These are phyloP conservation scores for Niebla homalea DNA, from an alignment of 495 filamentous ascomycete species.

Conservation along the genomic window DNA sequence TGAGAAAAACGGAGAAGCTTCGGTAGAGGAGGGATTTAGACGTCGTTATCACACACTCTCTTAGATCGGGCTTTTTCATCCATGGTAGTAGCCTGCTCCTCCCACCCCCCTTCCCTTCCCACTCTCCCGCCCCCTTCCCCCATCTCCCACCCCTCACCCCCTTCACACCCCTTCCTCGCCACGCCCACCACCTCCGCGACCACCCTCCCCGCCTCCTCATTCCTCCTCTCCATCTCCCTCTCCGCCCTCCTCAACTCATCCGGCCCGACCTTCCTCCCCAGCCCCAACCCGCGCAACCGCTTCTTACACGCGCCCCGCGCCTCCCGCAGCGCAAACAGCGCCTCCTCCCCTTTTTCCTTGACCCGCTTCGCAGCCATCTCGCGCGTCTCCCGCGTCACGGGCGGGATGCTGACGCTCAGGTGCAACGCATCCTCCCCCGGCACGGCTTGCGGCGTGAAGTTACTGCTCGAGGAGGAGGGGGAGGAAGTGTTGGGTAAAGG, in stretches of 20 bases:
- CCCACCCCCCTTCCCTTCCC: constrained; percentile 9
- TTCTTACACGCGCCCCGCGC: constrained; percentile 15
- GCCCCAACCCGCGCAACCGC: constrained; percentile 10
- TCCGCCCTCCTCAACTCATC: constrained; percentile 14
- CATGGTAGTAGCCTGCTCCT: constrained; percentile 11
- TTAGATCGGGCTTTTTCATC: too few relatives aligned
- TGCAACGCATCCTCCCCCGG: constrained; percentile 10
- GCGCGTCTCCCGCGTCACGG: constrained; percentile 43
- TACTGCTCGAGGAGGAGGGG: constrained; percentile 1
- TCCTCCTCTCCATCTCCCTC: constrained; percentile 18
- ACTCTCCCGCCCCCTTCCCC: background rate
- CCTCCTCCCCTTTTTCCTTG: constrained; percentile 7
- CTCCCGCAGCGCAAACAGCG: constrained; percentile 16
- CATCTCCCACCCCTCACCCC: constrained; percentile 6
- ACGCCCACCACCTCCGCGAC: constrained; percentile 13
- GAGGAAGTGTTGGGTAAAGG: constrained; percentile 10
- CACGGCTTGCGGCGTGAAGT: constrained; percentile 4
- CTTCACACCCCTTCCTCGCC: constrained; percentile 20
- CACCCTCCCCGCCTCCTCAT: constrained; percentile 9
- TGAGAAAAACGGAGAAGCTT: too few relatives aligned
- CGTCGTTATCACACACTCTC: too few relatives aligned
- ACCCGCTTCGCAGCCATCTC: constrained; percentile 15
- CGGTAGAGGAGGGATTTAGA: too few relatives aligned
- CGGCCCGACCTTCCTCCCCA: constrained; percentile 18
- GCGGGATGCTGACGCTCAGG: constrained; percentile 10